Conservation (phyloP, 805 yeast genomes). For the Schwanniomyces polymorphus region DNA sequence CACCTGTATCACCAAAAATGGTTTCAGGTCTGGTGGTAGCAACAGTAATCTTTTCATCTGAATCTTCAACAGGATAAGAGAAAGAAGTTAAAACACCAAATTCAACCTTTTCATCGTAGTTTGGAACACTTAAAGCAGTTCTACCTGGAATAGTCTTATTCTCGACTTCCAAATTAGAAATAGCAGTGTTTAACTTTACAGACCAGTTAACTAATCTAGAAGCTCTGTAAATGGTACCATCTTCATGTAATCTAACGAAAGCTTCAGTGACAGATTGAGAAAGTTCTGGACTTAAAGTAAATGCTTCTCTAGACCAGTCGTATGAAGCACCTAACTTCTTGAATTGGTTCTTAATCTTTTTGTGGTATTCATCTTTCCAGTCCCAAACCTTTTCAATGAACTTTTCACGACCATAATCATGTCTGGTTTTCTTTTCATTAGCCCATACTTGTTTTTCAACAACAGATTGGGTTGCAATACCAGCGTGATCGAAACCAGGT, state of each 20-base stretch:
- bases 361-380: slow-evolving; percentile 95
- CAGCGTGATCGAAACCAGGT: slow-evolving; percentile 99
- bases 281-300: slow-evolving; percentile 81
- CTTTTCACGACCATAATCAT: slow-evolving; percentile 91
- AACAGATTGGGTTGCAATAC: slow-evolving; percentile 97
- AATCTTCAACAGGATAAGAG: slow-evolving; percentile 83
- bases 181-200: slow-evolving; percentile 88
- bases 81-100: slow-evolving; percentile 97
- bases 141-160: slow-evolving; percentile 85
- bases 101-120: slow-evolving; percentile 85
- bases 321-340: slow-evolving; percentile 92
- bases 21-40: slow-evolving; percentile 99
- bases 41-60: slow-evolving; percentile 84
- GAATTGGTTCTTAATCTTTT: slow-evolving; percentile 80
- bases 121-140: slow-evolving; percentile 82
- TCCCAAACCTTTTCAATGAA: slow-evolving; percentile 92
- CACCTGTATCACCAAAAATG: slow-evolving; percentile 95
- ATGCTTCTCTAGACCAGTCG: slow-evolving; percentile 94
- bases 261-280: slow-evolving; percentile 85
- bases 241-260: slow-evolving; percentile 87
- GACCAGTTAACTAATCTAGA: slow-evolving; percentile 95
- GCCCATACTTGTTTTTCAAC: slow-evolving; percentile 96
- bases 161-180: slow-evolving; percentile 95
- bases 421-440: slow-evolving; percentile 83
- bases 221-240: slow-evolving; percentile 94